Base-by-base conservation (phyloP, 352 stramenopile genomes). In the Globisporangium uncinulatum region DNA sequence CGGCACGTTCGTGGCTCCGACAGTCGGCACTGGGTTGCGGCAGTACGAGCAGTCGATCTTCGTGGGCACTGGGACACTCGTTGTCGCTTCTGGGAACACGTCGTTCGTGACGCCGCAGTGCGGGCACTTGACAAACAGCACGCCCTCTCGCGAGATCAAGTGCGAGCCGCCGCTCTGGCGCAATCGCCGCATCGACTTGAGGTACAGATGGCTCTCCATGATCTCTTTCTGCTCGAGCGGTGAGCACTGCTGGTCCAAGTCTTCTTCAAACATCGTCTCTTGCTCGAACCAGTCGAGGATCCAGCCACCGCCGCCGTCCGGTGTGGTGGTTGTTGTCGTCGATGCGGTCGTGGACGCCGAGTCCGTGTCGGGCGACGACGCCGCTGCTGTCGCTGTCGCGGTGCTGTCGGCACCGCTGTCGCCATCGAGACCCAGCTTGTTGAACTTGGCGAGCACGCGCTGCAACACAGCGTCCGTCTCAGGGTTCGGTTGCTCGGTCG, bases 201-300 rank as follows among this genome's bases (percentile, higher is more conserved):
- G 62, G 63, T 93, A 92, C 9, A 57, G 67, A 61, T 92, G 75
- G 41, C 63, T 81, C 37, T 87, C 77, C 60, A 87, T 69, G 59
- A 89, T 82, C 51, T 93, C 83, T 53, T 85, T 69, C 45, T 92
- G 80, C 57, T 94, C 85, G 13, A 58, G 57, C 19, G 63, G 75
- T 10, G 80, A 74, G 62, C 83, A 92, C 54, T 87, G 73, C 59
- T 92, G 79, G 62, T 94, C 81, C 54, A 92, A 46, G 32, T 90
- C 82, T 70, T 94, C 85, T 74, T 94, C 85, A 57, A 94, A 94
- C 85, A 94, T 94, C 5, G 83, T 93, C 59, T 94, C 85, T 70
- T 94, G 85, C 69, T 94, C 85, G 31, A 92, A 94, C 76, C 82
- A 92, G 49, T 92, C 85, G 32, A 92, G 66, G 50, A 92, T 86